Base-by-base conservation (phyloP, 345 rosid species). In the Citrus reticulata region DNA sequence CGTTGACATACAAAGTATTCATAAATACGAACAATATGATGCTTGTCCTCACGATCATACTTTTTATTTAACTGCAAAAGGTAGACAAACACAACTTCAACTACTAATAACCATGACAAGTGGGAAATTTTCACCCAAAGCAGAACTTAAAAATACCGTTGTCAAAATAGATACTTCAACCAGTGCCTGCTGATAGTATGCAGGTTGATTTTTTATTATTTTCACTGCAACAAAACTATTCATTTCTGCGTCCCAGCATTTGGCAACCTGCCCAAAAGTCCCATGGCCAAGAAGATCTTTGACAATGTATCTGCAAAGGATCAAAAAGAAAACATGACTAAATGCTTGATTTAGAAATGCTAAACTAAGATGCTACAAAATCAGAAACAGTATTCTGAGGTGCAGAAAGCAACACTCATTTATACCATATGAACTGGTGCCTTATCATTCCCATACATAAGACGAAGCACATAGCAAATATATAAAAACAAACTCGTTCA, bases 261-360 rank as follows among this genome's bases (percentile, higher is more conserved):
- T 97, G 70, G 95, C 98, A 89, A 97, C 98, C 85, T 97, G 99
- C 66, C 98, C 98, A 84, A 97, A 97, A 70, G 98, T 97, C 74
- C 99, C 99, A 76, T 97, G 99, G 80, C 99, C 99, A 83, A 97
- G 99, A 80, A 94, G 92, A 85, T 97, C 99, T 88, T 94, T 94
- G 87, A 97, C 96, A 77, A 94, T 82, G 83, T 97, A 94, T 84
- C 99, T 97, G 87, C 80, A 85, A 74, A 85, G 77, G 78, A 78
- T 35, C 58, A 60, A 61, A 79, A 77, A 9, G 69, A 49, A 81
- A 81, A 68, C 77, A 49, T 46, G 59, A 79, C 74, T 54, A 81
- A 82, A 80, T 51, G 42, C 30, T 64, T 75, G 70, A 49, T 30
- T 40, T 19, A 62, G 29, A 74, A 46, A 74, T 6, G 24, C 78